Percentiles rank a stretch among this genome's conserved stretches.
Conservation (phyloP, 805 yeast species). For the Candida manassasensis region DNA sequence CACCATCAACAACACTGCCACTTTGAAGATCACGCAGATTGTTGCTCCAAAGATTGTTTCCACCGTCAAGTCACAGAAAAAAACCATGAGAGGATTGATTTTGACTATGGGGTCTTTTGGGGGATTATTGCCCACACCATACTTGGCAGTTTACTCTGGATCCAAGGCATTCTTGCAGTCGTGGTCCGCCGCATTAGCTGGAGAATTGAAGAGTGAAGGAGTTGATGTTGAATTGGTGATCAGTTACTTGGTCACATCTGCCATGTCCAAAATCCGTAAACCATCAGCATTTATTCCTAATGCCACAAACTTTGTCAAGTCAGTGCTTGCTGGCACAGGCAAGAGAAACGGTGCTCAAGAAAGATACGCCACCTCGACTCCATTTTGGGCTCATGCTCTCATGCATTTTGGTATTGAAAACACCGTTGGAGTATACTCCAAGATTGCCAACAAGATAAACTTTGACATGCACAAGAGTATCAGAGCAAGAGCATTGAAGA, state of each 20-base stretch:
- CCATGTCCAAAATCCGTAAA: constrained; percentile 90
- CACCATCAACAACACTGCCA: constrained; percentile 79
- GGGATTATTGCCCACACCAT: constrained; percentile 89
- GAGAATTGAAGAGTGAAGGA: constrained; percentile 64
- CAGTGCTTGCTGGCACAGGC: constrained; percentile 67
- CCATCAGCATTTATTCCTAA: constrained; percentile 73
- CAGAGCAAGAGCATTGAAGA: constrained; percentile 77
- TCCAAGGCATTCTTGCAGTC: constrained; percentile 92
- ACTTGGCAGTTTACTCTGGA: constrained; percentile 90
- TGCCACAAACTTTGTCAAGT: constrained; percentile 73
- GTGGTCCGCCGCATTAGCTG: constrained; percentile 87
- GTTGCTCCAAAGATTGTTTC: constrained; percentile 65
- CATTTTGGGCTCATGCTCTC: constrained; percentile 90
- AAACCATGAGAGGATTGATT: constrained; percentile 62
- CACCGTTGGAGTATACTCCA: constrained; percentile 78
- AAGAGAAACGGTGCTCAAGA: constrained; percentile 92
- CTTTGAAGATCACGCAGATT: constrained; percentile 78
- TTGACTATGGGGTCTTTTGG: constrained; percentile 97
- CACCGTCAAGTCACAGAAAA: constrained; percentile 40
- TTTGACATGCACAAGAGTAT: constrained; percentile 73
- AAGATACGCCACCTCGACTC: constrained; percentile 79
- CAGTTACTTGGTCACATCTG: constrained; percentile 87
- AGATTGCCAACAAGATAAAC: constrained; percentile 64
- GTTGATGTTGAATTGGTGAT: constrained; percentile 84
- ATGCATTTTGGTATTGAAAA: constrained; percentile 79